Evolutionary conservation across 2,329 filamentous ascomycete species (phyloP).

Genomic region (Westerdykella sp.): DNA sequence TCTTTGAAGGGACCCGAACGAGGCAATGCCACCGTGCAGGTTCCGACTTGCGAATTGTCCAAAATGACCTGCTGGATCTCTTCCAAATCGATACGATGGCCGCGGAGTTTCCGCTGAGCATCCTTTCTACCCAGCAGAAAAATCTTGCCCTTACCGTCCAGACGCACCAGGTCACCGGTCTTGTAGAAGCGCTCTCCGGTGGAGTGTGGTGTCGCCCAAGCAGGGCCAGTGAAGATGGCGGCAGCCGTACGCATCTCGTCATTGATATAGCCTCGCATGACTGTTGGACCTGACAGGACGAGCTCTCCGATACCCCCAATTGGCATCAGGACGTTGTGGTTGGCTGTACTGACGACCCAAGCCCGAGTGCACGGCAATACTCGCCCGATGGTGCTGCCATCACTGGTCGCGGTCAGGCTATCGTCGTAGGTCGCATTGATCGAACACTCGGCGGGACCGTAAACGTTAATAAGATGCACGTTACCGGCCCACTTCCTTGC

Average conservation of each 20-base stretch:
- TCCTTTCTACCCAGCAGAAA: conserved; percentile 1
- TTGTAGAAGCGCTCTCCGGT: conserved; percentile 45
- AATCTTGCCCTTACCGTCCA: no score
- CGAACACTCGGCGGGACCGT: conserved; percentile 14
- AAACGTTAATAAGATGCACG: conserved; percentile 10
- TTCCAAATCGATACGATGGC: conserved; percentile 9
- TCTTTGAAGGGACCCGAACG: no score
- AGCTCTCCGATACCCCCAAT: conserved; percentile 3
- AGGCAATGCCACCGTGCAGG: no score
- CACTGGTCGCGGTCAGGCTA: no score
- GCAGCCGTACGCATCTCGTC: conserved; percentile 18
- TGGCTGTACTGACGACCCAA: conserved; percentile 20
- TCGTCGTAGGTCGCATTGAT: neutral
- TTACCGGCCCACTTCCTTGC: conserved; percentile 6
- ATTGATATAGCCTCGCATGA: no score
- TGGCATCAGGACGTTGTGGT: conserved; percentile 14
- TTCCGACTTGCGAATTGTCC: no score
- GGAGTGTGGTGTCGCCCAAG: conserved; percentile 40
- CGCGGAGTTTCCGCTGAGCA: conserved; percentile 9
- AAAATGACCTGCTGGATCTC: conserved; percentile 8
- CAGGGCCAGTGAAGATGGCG: conserved; percentile 46
- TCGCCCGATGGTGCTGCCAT: no score
- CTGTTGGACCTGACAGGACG: no score
- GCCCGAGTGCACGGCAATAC: conserved; percentile 1
- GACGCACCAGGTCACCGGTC: conserved; percentile 45